Evolutionary conservation across 2,329 filamentous ascomycete species (phyloP).

Genomic region (Diaporthe sp.): DNA sequence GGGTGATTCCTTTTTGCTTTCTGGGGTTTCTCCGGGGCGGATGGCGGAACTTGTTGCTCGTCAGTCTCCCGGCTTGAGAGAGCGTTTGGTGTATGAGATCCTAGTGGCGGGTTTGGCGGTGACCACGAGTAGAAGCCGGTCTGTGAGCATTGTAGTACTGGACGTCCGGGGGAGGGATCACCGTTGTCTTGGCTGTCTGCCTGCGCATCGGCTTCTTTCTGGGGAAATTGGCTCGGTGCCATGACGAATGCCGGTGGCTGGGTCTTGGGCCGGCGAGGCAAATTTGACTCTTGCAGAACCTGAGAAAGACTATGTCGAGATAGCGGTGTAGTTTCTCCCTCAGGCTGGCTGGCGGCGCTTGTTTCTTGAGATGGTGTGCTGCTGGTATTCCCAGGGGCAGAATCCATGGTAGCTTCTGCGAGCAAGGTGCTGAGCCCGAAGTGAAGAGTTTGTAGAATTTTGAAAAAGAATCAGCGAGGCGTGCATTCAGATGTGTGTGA

Average conservation of each 20-base stretch:
- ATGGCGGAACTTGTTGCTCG: neutral
- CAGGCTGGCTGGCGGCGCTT: neutral
- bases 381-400: neutral
- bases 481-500: neutral
- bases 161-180: no score
- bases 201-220: neutral
- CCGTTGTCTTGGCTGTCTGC: neutral
- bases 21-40: neutral
- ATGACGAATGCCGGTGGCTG: neutral
- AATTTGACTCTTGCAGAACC: neutral
- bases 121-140: no score
- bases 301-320: no score
- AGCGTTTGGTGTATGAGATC: no score
- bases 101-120: no score
- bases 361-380: neutral
- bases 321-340: no score
- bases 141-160: no score
- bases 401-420: neutral
- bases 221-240: neutral
- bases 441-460: no score
- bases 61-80: neutral
- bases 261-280: neutral
- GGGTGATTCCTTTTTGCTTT: neutral
- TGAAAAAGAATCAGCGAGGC: neutral
- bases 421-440: neutral